These are phyloP conservation scores for Paxillus rubicundulus DNA, from an alignment of 768 basidiomycete species.

Conservation along the genomic window DNA sequence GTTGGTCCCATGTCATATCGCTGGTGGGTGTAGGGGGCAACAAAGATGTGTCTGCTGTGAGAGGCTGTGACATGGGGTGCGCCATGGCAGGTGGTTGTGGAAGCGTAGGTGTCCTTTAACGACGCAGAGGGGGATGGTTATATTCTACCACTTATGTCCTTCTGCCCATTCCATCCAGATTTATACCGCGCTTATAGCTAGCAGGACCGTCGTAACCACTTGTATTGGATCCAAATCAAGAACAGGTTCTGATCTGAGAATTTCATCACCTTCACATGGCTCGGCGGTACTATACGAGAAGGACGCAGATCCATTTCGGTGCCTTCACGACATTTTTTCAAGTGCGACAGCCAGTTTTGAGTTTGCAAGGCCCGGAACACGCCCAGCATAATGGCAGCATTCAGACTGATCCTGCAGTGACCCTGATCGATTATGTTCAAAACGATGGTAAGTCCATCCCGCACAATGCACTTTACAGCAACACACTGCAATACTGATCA, in stretches of 20 bases:
- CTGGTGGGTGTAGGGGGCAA: conserved; percentile 46
- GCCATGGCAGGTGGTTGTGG: conserved; percentile 14
- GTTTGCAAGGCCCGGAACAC: conserved; percentile 11
- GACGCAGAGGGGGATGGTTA: conserved; percentile 11
- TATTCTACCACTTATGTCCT: conserved; percentile 16
- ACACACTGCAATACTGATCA: not conserved
- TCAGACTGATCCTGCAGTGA: conserved; percentile 13
- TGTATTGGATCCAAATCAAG: conserved; percentile 35
- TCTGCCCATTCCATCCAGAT: conserved; percentile 18
- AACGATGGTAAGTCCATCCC: no score
- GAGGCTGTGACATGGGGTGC: conserved; percentile 52
- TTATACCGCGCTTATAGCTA: conserved; percentile 32
- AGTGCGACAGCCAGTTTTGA: conserved; percentile 16
- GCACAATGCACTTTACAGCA: no score
- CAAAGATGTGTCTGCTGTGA: conserved; percentile 55
- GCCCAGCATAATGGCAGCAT: conserved; percentile 10
- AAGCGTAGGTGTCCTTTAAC: conserved; percentile 10
- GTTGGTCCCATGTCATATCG: conserved; percentile 51
- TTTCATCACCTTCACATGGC: conserved; percentile 28
- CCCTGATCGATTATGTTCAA: conserved; percentile 10
- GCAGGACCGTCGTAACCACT: conserved; percentile 23
- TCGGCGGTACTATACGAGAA: conserved; percentile 26
- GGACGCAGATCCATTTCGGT: conserved; percentile 28
- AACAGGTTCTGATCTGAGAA: conserved; percentile 32
- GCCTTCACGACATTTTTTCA: conserved; percentile 17